Conservation (phyloP, 1,284 basidiomycete genomes). For the Leccinum insigne region DNA sequence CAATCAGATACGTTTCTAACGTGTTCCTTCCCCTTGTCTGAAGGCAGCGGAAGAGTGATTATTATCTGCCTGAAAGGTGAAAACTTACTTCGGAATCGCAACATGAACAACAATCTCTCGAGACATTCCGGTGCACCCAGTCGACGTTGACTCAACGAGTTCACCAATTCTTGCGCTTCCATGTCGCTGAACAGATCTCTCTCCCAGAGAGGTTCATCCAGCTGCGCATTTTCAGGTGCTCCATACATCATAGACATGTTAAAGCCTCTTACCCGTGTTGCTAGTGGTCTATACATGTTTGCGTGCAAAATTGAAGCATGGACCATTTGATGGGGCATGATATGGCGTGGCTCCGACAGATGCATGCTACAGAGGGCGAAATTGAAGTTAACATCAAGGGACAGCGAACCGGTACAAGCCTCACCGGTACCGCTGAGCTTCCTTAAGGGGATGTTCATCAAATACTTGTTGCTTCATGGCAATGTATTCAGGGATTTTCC, state of each 20-base stretch:
- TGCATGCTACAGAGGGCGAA: too few relatives aligned
- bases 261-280: not conserved
- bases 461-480: too few relatives aligned
- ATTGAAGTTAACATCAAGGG: not conserved
- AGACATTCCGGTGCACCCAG: not conserved
- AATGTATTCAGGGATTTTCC: too few relatives aligned
- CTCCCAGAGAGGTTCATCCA: not conserved
- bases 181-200: not conserved
- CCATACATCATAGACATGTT: not conserved
- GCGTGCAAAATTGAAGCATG: too few relatives aligned
- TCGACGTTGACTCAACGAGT: not conserved
- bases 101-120: not conserved
- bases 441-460: too few relatives aligned
- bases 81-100: not conserved
- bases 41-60: not conserved
- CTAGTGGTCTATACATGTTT: not conserved
- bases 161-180: not conserved
- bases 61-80: not conserved
- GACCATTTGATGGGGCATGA: too few relatives aligned
- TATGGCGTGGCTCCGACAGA: too few relatives aligned
- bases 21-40: too few relatives aligned
- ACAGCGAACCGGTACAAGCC: too few relatives aligned
- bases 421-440: too few relatives aligned
- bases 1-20: too few relatives aligned
- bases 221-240: not conserved